Percentiles rank a stretch among this genome's conserved stretches.
Evolutionary conservation across 352 stramenopile genomes (phyloP).

Genomic region (Phytophthora syringae): DNA sequence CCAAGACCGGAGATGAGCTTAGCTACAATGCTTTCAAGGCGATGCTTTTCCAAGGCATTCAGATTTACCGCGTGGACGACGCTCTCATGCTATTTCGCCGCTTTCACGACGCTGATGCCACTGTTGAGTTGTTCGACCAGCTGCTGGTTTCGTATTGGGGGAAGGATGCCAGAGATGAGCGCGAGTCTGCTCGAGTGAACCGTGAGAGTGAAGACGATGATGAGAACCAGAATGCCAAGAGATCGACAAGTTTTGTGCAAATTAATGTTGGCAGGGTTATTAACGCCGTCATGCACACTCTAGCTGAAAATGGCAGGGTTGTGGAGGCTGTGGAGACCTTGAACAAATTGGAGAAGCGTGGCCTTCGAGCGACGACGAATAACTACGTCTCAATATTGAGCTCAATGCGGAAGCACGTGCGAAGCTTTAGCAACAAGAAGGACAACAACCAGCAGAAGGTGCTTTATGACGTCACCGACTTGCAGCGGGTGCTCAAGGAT

Average conservation of each 20-base stretch:
- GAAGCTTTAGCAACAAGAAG: slow-evolving; percentile 20
- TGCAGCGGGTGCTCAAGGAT: slow-evolving; percentile 50
- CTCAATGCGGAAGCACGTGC: slow-evolving; percentile 49
- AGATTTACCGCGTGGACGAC: slow-evolving; percentile 56
- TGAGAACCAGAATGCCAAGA: slow-evolving; percentile 10
- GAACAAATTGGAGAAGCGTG: slow-evolving; percentile 39
- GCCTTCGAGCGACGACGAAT: slow-evolving; percentile 32
- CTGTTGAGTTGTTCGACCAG: slow-evolving; percentile 50
- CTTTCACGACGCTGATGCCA: slow-evolving; percentile 51
- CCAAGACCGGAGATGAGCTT: slow-evolving; percentile 45
- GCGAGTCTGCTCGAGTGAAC: slow-evolving; percentile 10
- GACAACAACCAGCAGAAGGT: slow-evolving; percentile 30
- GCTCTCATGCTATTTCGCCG: slow-evolving; percentile 54
- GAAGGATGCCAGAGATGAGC: slow-evolving; percentile 21
- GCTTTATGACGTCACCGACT: slow-evolving; percentile 46
- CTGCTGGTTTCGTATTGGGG: slow-evolving; percentile 47
- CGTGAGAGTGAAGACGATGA: neutral
- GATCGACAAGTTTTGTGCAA: slow-evolving; percentile 31
- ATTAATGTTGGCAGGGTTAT: slow-evolving; percentile 60
- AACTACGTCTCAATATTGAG: slow-evolving; percentile 61
- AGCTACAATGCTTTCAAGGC: slow-evolving; percentile 60
- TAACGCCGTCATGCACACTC: slow-evolving; percentile 52
- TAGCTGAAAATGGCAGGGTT: slow-evolving; percentile 53
- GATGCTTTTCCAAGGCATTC: slow-evolving; percentile 55
- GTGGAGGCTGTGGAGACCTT: slow-evolving; percentile 41